These are phyloP conservation scores for Peziza echinospora DNA, from an alignment of 495 filamentous ascomycete genomes.

Conservation along the genomic window DNA sequence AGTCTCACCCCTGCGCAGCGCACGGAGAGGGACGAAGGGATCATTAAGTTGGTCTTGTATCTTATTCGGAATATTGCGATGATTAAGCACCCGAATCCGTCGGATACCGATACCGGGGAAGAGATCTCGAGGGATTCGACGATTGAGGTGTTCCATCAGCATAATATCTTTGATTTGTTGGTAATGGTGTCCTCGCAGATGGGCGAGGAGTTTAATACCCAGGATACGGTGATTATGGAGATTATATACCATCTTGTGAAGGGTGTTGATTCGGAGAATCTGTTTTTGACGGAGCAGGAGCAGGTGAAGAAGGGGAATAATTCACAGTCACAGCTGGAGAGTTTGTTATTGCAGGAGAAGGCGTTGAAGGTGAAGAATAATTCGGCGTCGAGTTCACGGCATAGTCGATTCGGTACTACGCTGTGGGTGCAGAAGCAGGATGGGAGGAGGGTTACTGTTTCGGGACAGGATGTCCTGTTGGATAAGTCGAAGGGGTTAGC, in stretches of 20 bases:
- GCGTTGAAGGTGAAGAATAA: slow-evolving; percentile 57
- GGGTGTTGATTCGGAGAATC: slow-evolving; percentile 60
- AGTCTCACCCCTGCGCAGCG: slow-evolving; percentile 55
- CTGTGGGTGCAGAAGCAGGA: slow-evolving; percentile 86
- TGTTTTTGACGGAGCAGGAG: slow-evolving; percentile 65
- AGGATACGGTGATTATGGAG: slow-evolving; percentile 73
- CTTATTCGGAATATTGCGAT: slow-evolving; percentile 71
- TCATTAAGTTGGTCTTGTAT: slow-evolving; percentile 79
- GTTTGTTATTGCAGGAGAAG: slow-evolving; percentile 55
- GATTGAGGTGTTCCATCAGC: slow-evolving; percentile 67
- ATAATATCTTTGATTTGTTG: slow-evolving; percentile 72
- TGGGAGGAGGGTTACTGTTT: slow-evolving; percentile 58
- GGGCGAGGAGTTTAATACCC: slow-evolving; percentile 71
- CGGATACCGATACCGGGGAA: slow-evolving; percentile 28
- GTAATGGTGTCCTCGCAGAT: slow-evolving; percentile 76
- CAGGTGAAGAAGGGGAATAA: slow-evolving; percentile 36
- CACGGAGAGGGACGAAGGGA: slow-evolving; percentile 61
- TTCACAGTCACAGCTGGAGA: slow-evolving; percentile 49
- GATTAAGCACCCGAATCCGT: slow-evolving; percentile 47
- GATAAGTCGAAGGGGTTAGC: slow-evolving; percentile 27
- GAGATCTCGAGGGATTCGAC: slow-evolving; percentile 74
- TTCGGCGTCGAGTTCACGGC: slow-evolving; percentile 61
- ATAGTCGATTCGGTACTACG: slow-evolving; percentile 92
- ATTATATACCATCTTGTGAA: slow-evolving; percentile 81
- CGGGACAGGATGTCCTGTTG: slow-evolving; percentile 58